Percentiles rank a stretch among this genome's conserved stretches.
These are phyloP conservation scores for Choanephora cucurbitarum DNA, from an alignment of 371 early-diverging fungal genomes.

Conservation along the genomic window DNA sequence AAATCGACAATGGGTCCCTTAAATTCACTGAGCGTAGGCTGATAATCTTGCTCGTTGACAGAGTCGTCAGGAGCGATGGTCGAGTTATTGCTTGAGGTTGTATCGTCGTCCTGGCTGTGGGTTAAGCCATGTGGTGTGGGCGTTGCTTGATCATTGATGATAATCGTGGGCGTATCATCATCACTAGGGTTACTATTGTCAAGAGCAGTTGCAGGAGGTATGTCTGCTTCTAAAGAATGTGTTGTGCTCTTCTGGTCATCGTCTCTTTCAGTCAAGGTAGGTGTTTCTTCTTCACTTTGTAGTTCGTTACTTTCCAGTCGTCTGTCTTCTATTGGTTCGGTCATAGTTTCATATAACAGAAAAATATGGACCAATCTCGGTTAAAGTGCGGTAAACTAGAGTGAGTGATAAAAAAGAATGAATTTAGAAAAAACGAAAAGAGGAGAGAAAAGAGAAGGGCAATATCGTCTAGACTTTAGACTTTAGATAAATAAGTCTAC, in stretches of 20 bases:
- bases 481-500: background rate
- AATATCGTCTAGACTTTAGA: background rate
- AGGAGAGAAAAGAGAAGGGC: background rate
- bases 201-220: no score
- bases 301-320: background rate
- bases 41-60: slow-evolving; percentile 15
- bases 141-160: background rate
- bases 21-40: slow-evolving; percentile 15
- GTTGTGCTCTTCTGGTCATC: background rate
- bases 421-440: background rate
- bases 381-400: background rate
- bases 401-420: background rate
- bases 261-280: background rate
- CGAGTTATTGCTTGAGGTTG: background rate
- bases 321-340: background rate
- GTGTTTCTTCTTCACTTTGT: slow-evolving; percentile 1
- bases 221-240: no score
- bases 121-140: background rate
- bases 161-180: background rate
- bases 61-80: slow-evolving; percentile 20
- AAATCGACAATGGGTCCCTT: slow-evolving; percentile 33
- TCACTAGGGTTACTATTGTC: background rate
- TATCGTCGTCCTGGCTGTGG: background rate
- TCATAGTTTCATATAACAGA: background rate
- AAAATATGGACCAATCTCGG: background rate